These are phyloP conservation scores for Albatrellus ellisii DNA, from an alignment of 768 basidiomycete genomes.

Conservation along the genomic window DNA sequence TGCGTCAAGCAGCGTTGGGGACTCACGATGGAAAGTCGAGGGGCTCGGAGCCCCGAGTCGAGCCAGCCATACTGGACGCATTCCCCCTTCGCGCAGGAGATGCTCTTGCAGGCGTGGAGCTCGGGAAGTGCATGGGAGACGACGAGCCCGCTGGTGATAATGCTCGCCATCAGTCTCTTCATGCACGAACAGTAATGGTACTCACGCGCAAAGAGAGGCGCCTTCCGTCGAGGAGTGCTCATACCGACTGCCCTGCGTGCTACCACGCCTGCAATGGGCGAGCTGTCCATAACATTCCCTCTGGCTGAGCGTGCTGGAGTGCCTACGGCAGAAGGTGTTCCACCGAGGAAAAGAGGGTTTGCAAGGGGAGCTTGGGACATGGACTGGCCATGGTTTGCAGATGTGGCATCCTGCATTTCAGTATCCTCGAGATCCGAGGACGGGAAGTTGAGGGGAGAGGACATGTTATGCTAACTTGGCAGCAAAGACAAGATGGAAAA, in stretches of 20 bases:
- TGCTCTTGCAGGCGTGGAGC: constrained; percentile 18
- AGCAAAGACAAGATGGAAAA: neutral
- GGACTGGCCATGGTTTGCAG: constrained; percentile 27
- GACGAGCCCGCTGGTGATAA: constrained; percentile 9
- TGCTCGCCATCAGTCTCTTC: neutral
- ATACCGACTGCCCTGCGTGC: constrained; percentile 11
- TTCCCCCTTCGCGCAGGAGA: neutral
- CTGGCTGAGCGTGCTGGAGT: constrained; percentile 5
- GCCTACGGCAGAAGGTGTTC: constrained; percentile 10
- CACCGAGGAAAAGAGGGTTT: constrained; percentile 10
- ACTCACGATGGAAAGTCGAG: constrained; percentile 59
- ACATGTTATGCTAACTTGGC: constrained; percentile 3
- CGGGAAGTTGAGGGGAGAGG: constrained; percentile 12
- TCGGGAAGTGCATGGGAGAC: constrained; percentile 23
- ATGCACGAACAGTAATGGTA: neutral
- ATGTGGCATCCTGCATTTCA: constrained; percentile 9
- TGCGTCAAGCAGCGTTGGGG: neutral
- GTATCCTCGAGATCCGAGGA: constrained; percentile 11
- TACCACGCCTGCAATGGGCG: constrained; percentile 1
- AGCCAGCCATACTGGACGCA: constrained; percentile 14
- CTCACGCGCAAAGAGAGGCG: constrained; percentile 12
- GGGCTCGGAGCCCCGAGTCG: constrained; percentile 37
- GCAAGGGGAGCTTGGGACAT: constrained; percentile 16
- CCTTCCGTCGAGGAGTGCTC: constrained; percentile 13
- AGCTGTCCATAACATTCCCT: neutral